Base-by-base conservation (phyloP, 768 basidiomycete species). In the Cyathus striatus region DNA sequence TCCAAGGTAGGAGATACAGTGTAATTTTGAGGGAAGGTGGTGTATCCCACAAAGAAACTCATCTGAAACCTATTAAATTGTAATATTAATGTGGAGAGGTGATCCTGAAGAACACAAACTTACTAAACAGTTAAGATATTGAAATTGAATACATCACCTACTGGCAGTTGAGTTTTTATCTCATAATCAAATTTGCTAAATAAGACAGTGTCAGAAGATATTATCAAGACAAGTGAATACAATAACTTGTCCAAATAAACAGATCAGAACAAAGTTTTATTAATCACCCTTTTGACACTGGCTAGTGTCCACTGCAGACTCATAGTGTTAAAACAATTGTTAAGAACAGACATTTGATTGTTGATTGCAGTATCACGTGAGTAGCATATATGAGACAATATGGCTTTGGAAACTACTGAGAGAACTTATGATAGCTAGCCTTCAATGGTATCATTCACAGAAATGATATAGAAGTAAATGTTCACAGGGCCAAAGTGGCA, bases 341-440 rank as follows among this genome's bases (percentile, higher is more conserved):
- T 45, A 9, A 38, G 21, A 33, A 41, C 49, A 21, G 6, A 48
- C 51, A 44, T 40, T 33, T 46, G 42, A 21, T 45, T 43, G 9
- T 44, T 41, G 4, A 45, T 48, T 6, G 52, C 46, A 3, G 43
- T 26, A 23, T 35, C n/a, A n/a, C 9, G 13, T 38, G 32, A 40
- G 23, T 25, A n/a, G 39, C 32, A 46, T 18, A 26, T 12, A 10
- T n/a, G n/a, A n/a, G n/a, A n/a, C n/a, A n/a, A n/a, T n/a, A n/a
- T n/a, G n/a, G n/a, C n/a, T n/a, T n/a, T n/a, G n/a, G n/a, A n/a
- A n/a, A n/a, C n/a, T n/a, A n/a, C n/a, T n/a, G n/a, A n/a, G n/a
- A n/a, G n/a, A n/a, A 54, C 65, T 41, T 44, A 66, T 62, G 64
- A 52, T 22, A 66, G 43, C 44, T 54, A 59, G 2, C 53, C 49